Conservation (phyloP, 441 rosid genomes). For the Croton laevigatus region DNA sequence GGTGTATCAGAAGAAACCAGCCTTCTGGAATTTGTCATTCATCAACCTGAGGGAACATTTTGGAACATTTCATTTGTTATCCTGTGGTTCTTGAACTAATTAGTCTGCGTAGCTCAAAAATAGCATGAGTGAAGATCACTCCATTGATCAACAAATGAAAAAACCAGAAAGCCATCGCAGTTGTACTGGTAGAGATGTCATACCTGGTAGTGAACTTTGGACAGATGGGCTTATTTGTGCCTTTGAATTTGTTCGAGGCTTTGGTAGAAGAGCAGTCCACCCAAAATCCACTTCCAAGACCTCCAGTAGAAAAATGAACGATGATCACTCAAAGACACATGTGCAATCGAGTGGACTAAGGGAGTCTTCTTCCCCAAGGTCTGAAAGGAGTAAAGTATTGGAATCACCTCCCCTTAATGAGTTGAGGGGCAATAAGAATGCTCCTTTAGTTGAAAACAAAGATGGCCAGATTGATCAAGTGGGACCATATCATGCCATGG, state of each 20-base stretch:
- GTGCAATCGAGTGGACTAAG: slow-evolving; percentile 29
- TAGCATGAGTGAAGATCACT: slow-evolving; percentile 21
- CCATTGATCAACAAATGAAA: slow-evolving; percentile 23
- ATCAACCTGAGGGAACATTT: not conserved
- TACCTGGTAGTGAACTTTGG: slow-evolving; percentile 65
- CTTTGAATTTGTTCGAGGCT: slow-evolving; percentile 62
- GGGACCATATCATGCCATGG: slow-evolving; percentile 33
- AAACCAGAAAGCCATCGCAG: slow-evolving; percentile 32
- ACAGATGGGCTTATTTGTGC: slow-evolving; percentile 87
- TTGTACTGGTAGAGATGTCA: slow-evolving; percentile 34
- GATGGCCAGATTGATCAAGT: slow-evolving; percentile 33
- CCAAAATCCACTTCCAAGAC: slow-evolving; percentile 35
- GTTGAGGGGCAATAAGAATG: slow-evolving; percentile 29
- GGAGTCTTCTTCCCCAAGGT: slow-evolving; percentile 30
- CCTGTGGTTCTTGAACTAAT: not conserved
- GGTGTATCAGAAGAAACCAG: not conserved
- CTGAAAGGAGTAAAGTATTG: slow-evolving; percentile 24
- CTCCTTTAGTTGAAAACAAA: slow-evolving; percentile 36
- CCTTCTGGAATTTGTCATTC: too few relatives aligned
- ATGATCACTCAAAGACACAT: slow-evolving; percentile 29
- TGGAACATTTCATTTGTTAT: not conserved
- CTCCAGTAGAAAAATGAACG: slow-evolving; percentile 18
- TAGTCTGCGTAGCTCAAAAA: not conserved
- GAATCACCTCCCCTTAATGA: slow-evolving; percentile 29
- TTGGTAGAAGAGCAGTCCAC: slow-evolving; percentile 30